Base-by-base conservation (phyloP, 1,284 basidiomycete species). In the Sphaerobolus stellatus region DNA sequence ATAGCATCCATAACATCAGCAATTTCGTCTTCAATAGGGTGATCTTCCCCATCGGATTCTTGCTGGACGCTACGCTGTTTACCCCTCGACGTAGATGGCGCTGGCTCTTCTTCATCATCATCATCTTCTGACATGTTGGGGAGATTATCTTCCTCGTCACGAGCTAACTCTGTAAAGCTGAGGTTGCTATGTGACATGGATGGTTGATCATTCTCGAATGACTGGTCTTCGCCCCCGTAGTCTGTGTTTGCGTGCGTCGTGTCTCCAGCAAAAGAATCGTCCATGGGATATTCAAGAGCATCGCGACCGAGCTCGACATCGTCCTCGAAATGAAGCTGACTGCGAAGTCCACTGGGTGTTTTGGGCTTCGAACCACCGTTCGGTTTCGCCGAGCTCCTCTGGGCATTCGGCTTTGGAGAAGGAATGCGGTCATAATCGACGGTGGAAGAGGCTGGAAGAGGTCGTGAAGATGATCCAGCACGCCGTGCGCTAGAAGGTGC, bases 21-120 rank as follows among this genome's bases (percentile, higher is more conserved):
- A 51, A 83, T 80, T 30, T 83, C 82, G 18, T 82, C 78, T 54
- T 87, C 84, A 28, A 80, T 61, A 1, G 70, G 58, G 49, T 61
- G 59, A 33, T 68, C 63, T 56, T 73, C 58, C 52, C 71, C 62
- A 60, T 70, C 65, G 13, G 52, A 52, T 16, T 50, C 54, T 25
- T 41, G 58, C 14, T 61, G 62, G 34, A 68, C 64, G 46, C 69
- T 62, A 54, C 62, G 66, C 43, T 64, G 59, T 36, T 64, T n/a
- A n/a, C n/a, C n/a, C n/a, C n/a, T n/a, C n/a, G n/a, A n/a, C n/a
- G n/a, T n/a, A n/a, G n/a, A n/a, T n/a, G n/a, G n/a, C n/a, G n/a
- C n/a, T n/a, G n/a, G n/a, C n/a, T n/a, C n/a, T n/a, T n/a, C n/a
- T n/a, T n/a, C n/a, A n/a, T 67, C 62, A 46, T 68, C 65, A 20